Percentiles rank a stretch among this genome's conserved stretches.
Evolutionary conservation across 2,329 filamentous ascomycete species (phyloP).

Genomic region (Pseudocercospora fijiensis): DNA sequence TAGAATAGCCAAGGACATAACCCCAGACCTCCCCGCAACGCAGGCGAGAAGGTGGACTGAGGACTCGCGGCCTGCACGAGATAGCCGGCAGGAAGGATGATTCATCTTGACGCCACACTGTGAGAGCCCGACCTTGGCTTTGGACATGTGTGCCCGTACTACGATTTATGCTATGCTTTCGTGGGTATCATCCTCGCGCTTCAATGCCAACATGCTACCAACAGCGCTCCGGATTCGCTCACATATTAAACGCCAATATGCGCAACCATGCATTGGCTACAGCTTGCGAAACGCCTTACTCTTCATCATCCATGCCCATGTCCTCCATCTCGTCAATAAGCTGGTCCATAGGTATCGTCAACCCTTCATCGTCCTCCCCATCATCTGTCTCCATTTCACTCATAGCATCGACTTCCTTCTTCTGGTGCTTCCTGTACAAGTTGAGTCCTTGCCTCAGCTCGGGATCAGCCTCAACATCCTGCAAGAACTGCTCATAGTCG

Average conservation of each 20-base stretch:
- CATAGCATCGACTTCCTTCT: conserved; percentile 61
- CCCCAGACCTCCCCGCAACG: not conserved
- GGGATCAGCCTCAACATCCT: conserved; percentile 92
- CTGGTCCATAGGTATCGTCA: conserved; percentile 53
- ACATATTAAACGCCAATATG: not conserved
- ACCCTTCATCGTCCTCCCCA: conserved; percentile 57
- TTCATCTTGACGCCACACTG: not conserved
- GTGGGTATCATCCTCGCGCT: conserved; percentile 4
- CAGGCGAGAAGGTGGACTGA: not conserved
- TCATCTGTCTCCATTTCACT: conserved; percentile 57
- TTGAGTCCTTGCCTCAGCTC: conserved; percentile 82
- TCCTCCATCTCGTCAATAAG: conserved; percentile 92
- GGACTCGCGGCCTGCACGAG: not conserved
- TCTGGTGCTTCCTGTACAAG: conserved; percentile 70
- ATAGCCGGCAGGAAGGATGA: not conserved
- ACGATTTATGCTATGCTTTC: not conserved
- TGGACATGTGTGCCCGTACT: not conserved
- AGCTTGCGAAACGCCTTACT: not conserved
- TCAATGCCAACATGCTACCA: not conserved
- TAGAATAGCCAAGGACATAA: not conserved
- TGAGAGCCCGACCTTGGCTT: not conserved
- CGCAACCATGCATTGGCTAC: not conserved
- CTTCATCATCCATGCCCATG: conserved; percentile 65
- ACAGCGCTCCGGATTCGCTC: not conserved
- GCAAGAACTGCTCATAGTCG: conserved; percentile 96